Evolutionary conservation across 2,329 filamentous ascomycete genomes (phyloP).

Genomic region (Trichophyton schoenleinii): DNA sequence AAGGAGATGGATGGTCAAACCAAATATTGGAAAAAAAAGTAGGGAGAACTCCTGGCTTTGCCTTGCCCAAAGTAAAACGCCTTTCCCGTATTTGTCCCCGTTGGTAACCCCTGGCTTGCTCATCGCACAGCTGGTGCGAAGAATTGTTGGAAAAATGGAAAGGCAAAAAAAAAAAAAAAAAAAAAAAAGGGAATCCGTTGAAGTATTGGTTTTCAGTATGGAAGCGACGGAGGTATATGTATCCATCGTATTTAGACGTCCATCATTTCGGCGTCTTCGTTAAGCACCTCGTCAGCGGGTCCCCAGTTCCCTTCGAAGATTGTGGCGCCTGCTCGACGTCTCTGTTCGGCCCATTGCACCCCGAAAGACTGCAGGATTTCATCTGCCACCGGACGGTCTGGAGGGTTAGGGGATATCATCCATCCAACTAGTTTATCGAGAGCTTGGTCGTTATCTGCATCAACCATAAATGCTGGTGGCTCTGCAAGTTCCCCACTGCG

Average conservation of each 20-base stretch:
- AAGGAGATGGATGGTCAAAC: neutral
- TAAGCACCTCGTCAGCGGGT: conserved; percentile 53
- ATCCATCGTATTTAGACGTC: conserved; percentile 35
- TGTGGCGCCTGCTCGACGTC: conserved; percentile 77
- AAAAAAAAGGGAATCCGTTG: neutral
- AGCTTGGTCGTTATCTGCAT: conserved; percentile 57
- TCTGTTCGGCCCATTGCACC: conserved; percentile 63
- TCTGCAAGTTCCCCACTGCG: conserved; percentile 48
- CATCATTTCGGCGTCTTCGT: conserved; percentile 50
- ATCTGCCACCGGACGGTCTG: conserved; percentile 58
- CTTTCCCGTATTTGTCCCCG: neutral
- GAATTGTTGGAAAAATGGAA: neutral
- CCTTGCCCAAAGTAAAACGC: neutral
- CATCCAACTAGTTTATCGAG: conserved; percentile 73
- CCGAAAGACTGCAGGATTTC: conserved; percentile 62
- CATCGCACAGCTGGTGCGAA: neutral
- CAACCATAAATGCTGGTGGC: conserved; percentile 81
- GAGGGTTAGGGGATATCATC: conserved; percentile 72
- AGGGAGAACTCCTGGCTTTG: no score
- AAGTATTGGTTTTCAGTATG: neutral
- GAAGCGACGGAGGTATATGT: neutral
- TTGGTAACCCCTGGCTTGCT: neutral
- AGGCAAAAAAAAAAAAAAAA: neutral
- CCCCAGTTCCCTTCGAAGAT: conserved; percentile 96
- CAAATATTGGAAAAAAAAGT: neutral